Base-by-base conservation (phyloP, 2,329 filamentous ascomycete genomes). In the Diaporthe humulicola region DNA sequence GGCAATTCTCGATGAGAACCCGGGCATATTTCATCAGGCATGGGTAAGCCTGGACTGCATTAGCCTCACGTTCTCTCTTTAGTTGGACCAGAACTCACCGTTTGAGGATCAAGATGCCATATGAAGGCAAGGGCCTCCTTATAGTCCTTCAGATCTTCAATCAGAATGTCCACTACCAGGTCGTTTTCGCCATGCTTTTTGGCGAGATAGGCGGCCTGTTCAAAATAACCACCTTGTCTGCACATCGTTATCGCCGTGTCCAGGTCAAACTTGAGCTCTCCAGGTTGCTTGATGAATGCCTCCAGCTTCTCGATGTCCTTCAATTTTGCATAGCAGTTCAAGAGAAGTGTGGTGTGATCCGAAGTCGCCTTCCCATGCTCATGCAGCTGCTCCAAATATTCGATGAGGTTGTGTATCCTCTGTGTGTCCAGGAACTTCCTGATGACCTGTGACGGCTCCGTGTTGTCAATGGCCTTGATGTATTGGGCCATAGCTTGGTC, bases 401-500 rank as follows among this genome's bases (percentile, higher is more conserved):
- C 95, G 73, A 99, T 98, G 38, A 99, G 88, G 81, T 98, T 99
- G 79, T 98, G 95, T 84, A 99, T 98, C 76, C 96, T 91, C 88
- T 99, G 97, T 0, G 97, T 98, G 81, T 99, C 97, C 50, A 99
- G 89, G 80, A 98, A 99, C 91, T 98, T 98, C 79, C 96, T 91
- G 80, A 98, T 98, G 61, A 98, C 95, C 81, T 98, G 96, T 2
- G 96, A 98, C 9, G 96, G 96, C 80, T 98, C 96, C 0, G 96
- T 98, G 75, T 95, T 97, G 81, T 98, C 96, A 75, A 99, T 98
- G 0, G 97, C 96, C 79, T 95, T 94, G 76, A 99, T 92, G 81
- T 99, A 99, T 83, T 98, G 97, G 79, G 97, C 93, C 97, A 99
- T 99, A n/a, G 97, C 96, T 9, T 94, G 97, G 81, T 99, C 97